phyloP scores from a whole-genome alignment of 2,329 filamentous ascomycete genomes.

The Xylaria sp. region DNA sequence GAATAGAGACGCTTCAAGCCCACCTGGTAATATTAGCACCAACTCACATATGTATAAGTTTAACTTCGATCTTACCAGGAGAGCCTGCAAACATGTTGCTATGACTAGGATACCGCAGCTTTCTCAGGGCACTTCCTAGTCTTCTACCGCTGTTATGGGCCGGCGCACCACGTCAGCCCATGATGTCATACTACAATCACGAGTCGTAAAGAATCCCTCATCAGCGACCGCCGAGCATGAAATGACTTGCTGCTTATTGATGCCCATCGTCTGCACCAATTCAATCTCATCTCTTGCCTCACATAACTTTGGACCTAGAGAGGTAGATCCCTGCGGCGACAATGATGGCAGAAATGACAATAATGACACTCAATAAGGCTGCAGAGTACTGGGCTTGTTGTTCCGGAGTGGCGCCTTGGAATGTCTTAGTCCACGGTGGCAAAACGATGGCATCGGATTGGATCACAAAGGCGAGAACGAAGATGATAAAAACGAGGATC shows the following conservation, averaged over 20 bases:
- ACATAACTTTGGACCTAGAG: slow-evolving; percentile 13
- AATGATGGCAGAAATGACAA: slow-evolving; percentile 33
- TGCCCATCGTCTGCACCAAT: slow-evolving; percentile 1
- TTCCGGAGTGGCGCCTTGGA: slow-evolving; percentile 35
- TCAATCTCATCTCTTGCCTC: neutral
- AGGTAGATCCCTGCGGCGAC: slow-evolving; percentile 31
- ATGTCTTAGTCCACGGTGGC: slow-evolving; percentile 39
- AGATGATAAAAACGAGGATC: slow-evolving; percentile 34
- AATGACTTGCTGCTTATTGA: neutral
- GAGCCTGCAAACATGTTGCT: neutral
- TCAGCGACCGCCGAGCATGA: neutral
- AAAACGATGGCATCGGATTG: slow-evolving; percentile 31
- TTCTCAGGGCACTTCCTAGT: neutral
- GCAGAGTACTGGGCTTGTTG: slow-evolving; percentile 31
- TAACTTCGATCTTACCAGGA: slow-evolving; percentile 23
- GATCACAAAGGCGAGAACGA: slow-evolving; percentile 39
- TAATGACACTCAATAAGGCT: slow-evolving; percentile 28
- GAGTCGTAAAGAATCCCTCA: slow-evolving; percentile 1
- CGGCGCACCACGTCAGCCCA: slow-evolving; percentile 19
- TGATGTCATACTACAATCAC: slow-evolving; percentile 33
- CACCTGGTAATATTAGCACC: slow-evolving; percentile 12
- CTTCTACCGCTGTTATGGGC: neutral
- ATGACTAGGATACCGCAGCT: slow-evolving; percentile 12
- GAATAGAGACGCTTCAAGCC: neutral
- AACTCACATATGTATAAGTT: neutral